Evolutionary conservation across 208 protist genomes (phyloP).

Genomic region (Trypanosoma avium): DNA sequence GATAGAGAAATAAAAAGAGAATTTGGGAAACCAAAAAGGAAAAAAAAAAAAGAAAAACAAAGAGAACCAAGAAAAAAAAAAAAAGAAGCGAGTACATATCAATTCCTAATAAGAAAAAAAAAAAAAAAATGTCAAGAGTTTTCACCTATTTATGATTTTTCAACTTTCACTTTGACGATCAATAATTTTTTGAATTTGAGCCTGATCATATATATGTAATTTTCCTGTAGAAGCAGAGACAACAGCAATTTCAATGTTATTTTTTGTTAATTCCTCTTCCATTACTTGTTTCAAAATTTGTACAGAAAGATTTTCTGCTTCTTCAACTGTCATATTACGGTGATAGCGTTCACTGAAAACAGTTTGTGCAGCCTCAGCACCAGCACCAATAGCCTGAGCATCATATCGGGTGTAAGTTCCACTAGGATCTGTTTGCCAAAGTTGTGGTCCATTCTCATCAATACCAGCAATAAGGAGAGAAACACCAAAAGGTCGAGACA

Average conservation of each 20-base stretch:
- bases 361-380: constrained; percentile 98
- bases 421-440: constrained; percentile 98
- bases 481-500: constrained; percentile 98
- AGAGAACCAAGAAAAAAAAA: constrained; percentile 2
- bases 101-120: constrained; percentile 2
- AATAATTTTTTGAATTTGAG: constrained; percentile 91
- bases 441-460: constrained; percentile 95
- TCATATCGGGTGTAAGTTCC: constrained; percentile 97
- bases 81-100: constrained; percentile 23
- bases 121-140: constrained; percentile 9
- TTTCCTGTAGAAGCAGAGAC: constrained; percentile 77
- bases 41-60: constrained; percentile 7
- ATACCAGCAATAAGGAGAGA: constrained; percentile 98
- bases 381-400: constrained; percentile 98
- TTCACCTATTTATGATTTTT: constrained; percentile 4
- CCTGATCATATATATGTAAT: constrained; percentile 90
- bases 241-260: constrained; percentile 97
- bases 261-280: constrained; percentile 98
- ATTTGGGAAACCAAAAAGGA: background rate
- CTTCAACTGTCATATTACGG: constrained; percentile 95
- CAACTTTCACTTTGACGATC: constrained; percentile 47
- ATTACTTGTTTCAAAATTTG: constrained; percentile 99
- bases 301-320: constrained; percentile 96
- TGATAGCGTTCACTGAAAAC: constrained; percentile 98
- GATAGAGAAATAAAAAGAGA: constrained; percentile 5